Evolutionary conservation across 148 eudicot genomes (phyloP), one percentile per base, ranked within the genome.

Genomic region (Rhododendron ovatum): DNA sequence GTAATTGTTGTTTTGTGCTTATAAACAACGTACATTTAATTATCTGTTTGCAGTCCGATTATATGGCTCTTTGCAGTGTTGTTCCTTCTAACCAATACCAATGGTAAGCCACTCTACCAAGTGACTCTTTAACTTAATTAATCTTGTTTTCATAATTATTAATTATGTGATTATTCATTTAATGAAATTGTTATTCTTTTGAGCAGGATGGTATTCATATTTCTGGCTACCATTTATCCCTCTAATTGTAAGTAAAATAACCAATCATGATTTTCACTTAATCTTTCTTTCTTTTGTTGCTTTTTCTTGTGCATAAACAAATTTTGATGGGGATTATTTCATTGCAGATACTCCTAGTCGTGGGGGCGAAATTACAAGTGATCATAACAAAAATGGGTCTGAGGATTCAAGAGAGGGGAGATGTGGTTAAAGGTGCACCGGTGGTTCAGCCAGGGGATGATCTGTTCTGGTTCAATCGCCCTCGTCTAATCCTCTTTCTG

Each of bases 291-390:
- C n/a, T 20, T 57, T 20, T n/a, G 10, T 26, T 67, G 74, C 2
- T 1, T 11, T 67, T 67, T 26, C 5, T 65, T n/a, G 26, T 65
- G 71, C 30, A 30, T 65, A 22, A 61, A 61, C 26, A 14, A 53
- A 57, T 3, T n/a, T 65, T 61, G 26, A 61, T 61, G 67, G 26
- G 67, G 30, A 65, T 61, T n/a, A n/a, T 30, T 71, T 30, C 15
- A 13, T 30, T 51, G 71, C 90, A 93, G 95, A 89, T 93, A 22
- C 91, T 93, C 39, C 87, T 93, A 30, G 11, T 91, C 57, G 90
- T 92, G 10, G 94, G 95, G 82, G 91, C 92, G 5, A 93, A 92
- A 76, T 90, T 93, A 4, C 95, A 93, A 77, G 91, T 93, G 84
- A 93, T 92, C 28, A 93, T 93, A 71, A 93, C 94, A 17, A 89